A percentile compares a stretch with the other conserved stretches of the same genome.
Evolutionary conservation across 331 rosid genomes (phyloP).

Genomic region (Acacia pycnantha): DNA sequence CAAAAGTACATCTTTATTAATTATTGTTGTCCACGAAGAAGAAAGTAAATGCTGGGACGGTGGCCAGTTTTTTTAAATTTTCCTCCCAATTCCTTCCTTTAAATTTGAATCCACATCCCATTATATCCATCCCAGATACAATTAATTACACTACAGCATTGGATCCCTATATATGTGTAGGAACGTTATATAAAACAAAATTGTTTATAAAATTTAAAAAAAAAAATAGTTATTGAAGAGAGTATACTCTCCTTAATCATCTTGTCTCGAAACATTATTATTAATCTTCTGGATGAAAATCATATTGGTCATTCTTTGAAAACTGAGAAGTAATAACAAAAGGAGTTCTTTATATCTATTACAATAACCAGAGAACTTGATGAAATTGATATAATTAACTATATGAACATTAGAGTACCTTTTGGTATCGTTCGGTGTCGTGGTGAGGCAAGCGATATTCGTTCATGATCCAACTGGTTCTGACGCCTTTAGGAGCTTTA

Average conservation of each 20-base stretch:
- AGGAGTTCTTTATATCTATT: too few species aligned
- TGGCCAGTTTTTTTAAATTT: not conserved
- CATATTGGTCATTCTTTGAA: too few species aligned
- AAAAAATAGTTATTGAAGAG: not conserved
- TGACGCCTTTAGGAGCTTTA: conserved; percentile 93
- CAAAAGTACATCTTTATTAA: not conserved
- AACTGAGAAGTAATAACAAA: not conserved
- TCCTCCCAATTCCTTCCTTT: not conserved
- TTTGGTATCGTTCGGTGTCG: conserved; percentile 74
- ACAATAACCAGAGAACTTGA: too few species aligned
- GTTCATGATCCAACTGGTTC: conserved; percentile 99
- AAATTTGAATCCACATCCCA: not conserved
- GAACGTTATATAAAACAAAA: not conserved
- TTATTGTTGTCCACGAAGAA: not conserved
- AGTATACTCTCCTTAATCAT: not conserved
- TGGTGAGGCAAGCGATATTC: conserved; percentile 97
- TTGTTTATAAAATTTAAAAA: not conserved
- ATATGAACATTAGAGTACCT: not conserved
- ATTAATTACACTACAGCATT: not conserved
- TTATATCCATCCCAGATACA: not conserved
- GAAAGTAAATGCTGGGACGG: conserved; percentile 6
- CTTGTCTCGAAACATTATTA: not conserved
- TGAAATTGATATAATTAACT: too few species aligned
- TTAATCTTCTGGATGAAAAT: not conserved
- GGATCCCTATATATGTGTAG: not conserved